Evolutionary conservation across 2,329 filamentous ascomycete genomes (phyloP).

Genomic region (Leptographium wingfieldii): DNA sequence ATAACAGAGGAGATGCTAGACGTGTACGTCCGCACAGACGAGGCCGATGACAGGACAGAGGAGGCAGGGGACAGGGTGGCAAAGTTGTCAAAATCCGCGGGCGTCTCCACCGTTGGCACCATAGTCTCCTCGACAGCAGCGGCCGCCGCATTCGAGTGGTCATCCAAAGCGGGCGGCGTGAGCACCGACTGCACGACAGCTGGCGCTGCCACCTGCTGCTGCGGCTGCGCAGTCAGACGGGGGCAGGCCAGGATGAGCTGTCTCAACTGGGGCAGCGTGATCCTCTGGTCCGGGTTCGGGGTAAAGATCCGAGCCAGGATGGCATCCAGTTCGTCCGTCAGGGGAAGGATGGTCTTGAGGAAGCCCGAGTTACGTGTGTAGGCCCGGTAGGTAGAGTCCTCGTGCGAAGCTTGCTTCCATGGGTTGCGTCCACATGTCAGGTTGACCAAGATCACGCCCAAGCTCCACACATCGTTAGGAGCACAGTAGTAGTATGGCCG

Average conservation of each 20-base stretch:
- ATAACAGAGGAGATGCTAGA: slow-evolving; percentile 4
- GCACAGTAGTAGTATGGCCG: slow-evolving; percentile 77
- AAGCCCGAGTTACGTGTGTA: slow-evolving; percentile 79
- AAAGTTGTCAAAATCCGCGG: background rate
- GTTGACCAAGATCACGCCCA: slow-evolving; percentile 97
- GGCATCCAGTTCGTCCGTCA: slow-evolving; percentile 79
- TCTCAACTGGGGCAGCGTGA: slow-evolving; percentile 68
- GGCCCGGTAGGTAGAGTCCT: slow-evolving; percentile 90
- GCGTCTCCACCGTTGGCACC: background rate
- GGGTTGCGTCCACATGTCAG: slow-evolving; percentile 95
- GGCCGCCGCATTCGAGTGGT: background rate
- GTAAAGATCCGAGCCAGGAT: slow-evolving; percentile 84
- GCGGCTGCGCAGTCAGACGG: slow-evolving; percentile 44
- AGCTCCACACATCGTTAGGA: slow-evolving; percentile 93
- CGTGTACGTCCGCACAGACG: slow-evolving; percentile 21
- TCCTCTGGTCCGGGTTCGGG: slow-evolving; percentile 68
- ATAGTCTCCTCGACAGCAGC: slow-evolving; percentile 21
- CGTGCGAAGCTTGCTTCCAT: slow-evolving; percentile 90
- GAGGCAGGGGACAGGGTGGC: slow-evolving; percentile 35
- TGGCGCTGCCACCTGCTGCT: slow-evolving; percentile 18
- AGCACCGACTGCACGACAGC: background rate
- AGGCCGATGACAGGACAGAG: slow-evolving; percentile 17
- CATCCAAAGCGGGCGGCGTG: background rate
- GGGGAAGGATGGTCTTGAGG: slow-evolving; percentile 79
- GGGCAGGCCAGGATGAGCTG: slow-evolving; percentile 64